Evolutionary conservation across 345 rosid species (phyloP).

Genomic region (Moricandia moricandioides): DNA sequence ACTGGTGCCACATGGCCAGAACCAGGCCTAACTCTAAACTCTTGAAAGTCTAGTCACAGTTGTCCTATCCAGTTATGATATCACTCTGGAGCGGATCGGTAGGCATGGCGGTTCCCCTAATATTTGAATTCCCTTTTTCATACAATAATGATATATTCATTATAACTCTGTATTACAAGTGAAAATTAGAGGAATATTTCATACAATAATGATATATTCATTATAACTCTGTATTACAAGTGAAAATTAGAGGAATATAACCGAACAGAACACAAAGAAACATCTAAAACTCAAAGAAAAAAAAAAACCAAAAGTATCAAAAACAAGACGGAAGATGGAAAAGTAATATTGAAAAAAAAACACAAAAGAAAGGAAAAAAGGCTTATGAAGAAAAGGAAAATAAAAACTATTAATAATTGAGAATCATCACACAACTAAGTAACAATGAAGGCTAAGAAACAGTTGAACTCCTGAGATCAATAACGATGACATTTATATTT

Average conservation of each 20-base stretch:
- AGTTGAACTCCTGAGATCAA: constrained; percentile 42
- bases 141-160: no score
- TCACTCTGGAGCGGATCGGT: background rate
- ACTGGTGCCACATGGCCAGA: background rate
- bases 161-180: background rate
- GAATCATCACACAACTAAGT: background rate
- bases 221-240: background rate
- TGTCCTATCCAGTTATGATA: background rate
- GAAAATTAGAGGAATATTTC: background rate
- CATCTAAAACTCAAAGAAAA: background rate
- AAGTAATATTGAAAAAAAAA: background rate
- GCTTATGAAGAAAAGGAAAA: background rate
- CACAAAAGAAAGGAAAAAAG: no score
- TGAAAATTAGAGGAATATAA: background rate
- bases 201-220: no score
- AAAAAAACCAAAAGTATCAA: background rate
- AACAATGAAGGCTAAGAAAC: background rate
- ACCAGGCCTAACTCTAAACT: background rate
- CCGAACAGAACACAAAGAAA: background rate
- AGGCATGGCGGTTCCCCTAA: no score
- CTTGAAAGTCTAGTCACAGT: background rate
- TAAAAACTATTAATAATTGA: background rate
- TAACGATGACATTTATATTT: constrained; percentile 55
- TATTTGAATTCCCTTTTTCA: no score
- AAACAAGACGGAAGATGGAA: background rate